Evolutionary conservation across 495 filamentous ascomycete species (phyloP).

Genomic region (Letharia lupina): DNA sequence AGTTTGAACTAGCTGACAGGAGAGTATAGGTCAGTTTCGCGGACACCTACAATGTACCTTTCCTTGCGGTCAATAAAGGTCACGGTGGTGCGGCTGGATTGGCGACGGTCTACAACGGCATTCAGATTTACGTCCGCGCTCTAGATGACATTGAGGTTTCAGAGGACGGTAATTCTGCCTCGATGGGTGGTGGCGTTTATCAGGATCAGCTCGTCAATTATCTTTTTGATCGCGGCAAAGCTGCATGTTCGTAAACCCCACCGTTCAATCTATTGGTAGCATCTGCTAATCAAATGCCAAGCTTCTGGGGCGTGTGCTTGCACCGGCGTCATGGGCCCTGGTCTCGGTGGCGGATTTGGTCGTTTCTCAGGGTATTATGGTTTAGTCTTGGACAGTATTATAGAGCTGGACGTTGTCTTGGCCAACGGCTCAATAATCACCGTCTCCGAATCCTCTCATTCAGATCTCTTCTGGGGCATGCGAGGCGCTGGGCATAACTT

Average conservation of each 20-base stretch:
- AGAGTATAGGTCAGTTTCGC: constrained; percentile 37
- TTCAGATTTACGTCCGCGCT: constrained; percentile 39
- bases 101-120: constrained; percentile 38
- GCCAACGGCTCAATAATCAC: constrained; percentile 18
- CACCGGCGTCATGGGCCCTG: constrained; percentile 21
- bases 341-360: constrained; percentile 23
- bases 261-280: not conserved
- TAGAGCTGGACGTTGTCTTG: constrained; percentile 17
- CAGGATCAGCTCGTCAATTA: constrained; percentile 10
- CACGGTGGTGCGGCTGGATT: constrained; percentile 38
- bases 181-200: constrained; percentile 42
- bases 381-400: constrained; percentile 20
- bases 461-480: constrained; percentile 25
- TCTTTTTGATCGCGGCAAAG: constrained; percentile 7
- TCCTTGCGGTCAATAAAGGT: constrained; percentile 41
- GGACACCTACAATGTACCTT: constrained; percentile 38
- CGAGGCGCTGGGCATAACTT: constrained; percentile 26
- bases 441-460: constrained; percentile 13
- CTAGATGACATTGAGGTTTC: constrained; percentile 37
- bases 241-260: constrained; percentile 5
- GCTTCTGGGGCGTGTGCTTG: constrained; percentile 16
- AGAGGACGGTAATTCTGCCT: constrained; percentile 38
- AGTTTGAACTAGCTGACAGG: not conserved
- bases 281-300: not conserved
- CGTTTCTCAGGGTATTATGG: constrained; percentile 19